Base-by-base conservation (phyloP, 768 basidiomycete species). In the Rhodotorula graminis region DNA sequence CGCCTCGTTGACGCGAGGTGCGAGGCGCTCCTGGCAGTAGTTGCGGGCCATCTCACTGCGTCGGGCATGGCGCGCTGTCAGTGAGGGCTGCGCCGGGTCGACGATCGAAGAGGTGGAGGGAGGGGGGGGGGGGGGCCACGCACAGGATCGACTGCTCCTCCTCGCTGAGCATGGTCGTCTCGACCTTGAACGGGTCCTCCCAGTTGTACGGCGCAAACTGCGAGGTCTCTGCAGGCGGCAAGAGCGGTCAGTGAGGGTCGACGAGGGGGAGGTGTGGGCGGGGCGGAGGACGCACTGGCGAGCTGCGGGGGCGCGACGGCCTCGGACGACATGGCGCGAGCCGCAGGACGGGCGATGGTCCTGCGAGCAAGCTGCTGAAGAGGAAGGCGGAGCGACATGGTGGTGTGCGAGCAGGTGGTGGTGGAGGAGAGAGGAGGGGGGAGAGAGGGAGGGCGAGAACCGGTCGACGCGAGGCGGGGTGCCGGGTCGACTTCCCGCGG, bases 111-210 rank as follows among this genome's bases (percentile, higher is more conserved):
- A 37, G 57, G n/a, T n/a, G n/a, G n/a, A n/a, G n/a, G n/a, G n/a
- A n/a, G n/a, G n/a, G n/a, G n/a, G 31, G 37, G 4, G 58, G 18
- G 58, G 40, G 40, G 9, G 6, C 5, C 58, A 58, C 44, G 27
- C 71, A 93, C 93, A 92, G 87, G 76, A 96, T 89, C 23, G 90
- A 89, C 75, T 87, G 84, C 82, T 98, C 95, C 50, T 96, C 95
- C 64, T 93, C 92, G 0, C 91, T 91, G 46, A 79, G 70, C 72
- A 97, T 82, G 53, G 91, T 84, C 0, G 87, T 87, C 71, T 92
- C 90, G 42, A 93, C 78, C 77, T 86, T 86, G 75, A 98, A 82
- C 0, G 93, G 90, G 79, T 98, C 94, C 73, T 82, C 79, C 80
- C 81, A 83, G 59, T 82, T 73, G 73, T 81, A 84, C 33, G 78